A percentile compares a stretch with the other conserved stretches of the same genome.
Conservation (phyloP, 2,329 filamentous ascomycete genomes). For the Aureobasidium sp. region DNA sequence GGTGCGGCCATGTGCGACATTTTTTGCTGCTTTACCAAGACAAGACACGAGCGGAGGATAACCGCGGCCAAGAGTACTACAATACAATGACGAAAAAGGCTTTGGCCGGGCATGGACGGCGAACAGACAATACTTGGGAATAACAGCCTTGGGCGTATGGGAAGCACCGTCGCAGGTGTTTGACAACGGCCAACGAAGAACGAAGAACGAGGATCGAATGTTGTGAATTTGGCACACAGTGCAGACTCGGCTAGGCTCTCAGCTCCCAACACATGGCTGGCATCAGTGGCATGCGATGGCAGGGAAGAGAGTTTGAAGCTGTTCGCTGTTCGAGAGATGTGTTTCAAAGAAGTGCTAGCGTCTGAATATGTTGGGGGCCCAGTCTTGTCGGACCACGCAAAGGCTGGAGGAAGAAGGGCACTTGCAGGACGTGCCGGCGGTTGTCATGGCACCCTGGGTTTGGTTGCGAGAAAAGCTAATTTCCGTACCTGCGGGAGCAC, state of each 20-base stretch:
- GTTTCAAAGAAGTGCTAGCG: constrained; percentile 12
- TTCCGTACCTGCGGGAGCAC: constrained; percentile 10
- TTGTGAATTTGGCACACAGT: neutral
- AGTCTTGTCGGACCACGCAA: constrained; percentile 8
- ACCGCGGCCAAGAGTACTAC: constrained; percentile 2
- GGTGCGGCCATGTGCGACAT: constrained; percentile 5
- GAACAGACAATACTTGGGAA: neutral
- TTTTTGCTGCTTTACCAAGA: constrained; percentile 3
- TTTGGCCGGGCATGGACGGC: neutral
- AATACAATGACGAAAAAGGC: constrained; percentile 2
- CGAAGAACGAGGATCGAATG: constrained; percentile 7
- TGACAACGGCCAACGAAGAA: constrained; percentile 8
- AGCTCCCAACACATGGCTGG: constrained; percentile 8
- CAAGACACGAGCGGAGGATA: constrained; percentile 6
- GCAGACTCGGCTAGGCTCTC: constrained; percentile 3
- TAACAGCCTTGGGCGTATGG: neutral
- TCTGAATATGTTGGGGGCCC: constrained; percentile 11
- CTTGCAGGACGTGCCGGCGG: constrained; percentile 7
- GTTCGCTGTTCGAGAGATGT: constrained; percentile 8
- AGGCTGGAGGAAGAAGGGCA: constrained; percentile 13
- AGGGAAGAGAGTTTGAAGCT: constrained; percentile 8
- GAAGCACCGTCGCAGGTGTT: constrained; percentile 3
- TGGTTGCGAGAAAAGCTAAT: constrained; percentile 3
- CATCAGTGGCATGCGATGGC: no score
- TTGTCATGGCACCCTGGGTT: constrained; percentile 10